phyloP scores from a whole-genome alignment of 352 stramenopile genomes.

The Phytopythium vexans region DNA sequence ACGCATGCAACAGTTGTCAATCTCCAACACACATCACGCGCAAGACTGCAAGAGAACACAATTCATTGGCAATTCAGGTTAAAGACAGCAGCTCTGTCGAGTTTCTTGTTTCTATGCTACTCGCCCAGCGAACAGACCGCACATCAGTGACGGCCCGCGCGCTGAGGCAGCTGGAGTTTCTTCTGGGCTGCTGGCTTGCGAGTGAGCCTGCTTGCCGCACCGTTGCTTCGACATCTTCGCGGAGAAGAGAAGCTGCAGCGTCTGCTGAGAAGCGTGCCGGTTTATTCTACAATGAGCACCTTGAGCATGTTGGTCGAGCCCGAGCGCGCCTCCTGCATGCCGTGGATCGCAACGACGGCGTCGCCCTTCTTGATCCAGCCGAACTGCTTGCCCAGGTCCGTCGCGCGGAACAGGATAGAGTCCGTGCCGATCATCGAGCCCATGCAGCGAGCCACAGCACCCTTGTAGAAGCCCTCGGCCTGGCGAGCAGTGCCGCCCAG shows the following conservation, averaged over 20 bases:
- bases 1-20: too few relatives aligned
- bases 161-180: too few relatives aligned
- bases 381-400: conserved; percentile 83
- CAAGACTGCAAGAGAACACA: too few relatives aligned
- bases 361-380: conserved; percentile 88
- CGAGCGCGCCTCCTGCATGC: conserved; percentile 83
- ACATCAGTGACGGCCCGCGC: too few relatives aligned
- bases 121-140: too few relatives aligned
- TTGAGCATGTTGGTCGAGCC: conserved; percentile 92
- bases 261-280: background rate
- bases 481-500: conserved; percentile 56
- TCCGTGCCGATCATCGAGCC: conserved; percentile 89
- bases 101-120: too few relatives aligned
- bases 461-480: conserved; percentile 63
- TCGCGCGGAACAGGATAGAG: conserved; percentile 87
- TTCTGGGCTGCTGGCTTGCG: too few relatives aligned
- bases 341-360: conserved; percentile 87
- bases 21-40: too few relatives aligned
- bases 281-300: conserved; percentile 87
- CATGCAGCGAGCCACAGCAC: conserved; percentile 66
- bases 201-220: too few relatives aligned
- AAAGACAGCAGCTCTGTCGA: too few relatives aligned
- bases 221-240: too few relatives aligned
- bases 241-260: background rate
- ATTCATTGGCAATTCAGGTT: too few relatives aligned